These are phyloP conservation scores for Tolypocladium paradoxum DNA, from an alignment of 2,329 filamentous ascomycete genomes.

Conservation along the genomic window DNA sequence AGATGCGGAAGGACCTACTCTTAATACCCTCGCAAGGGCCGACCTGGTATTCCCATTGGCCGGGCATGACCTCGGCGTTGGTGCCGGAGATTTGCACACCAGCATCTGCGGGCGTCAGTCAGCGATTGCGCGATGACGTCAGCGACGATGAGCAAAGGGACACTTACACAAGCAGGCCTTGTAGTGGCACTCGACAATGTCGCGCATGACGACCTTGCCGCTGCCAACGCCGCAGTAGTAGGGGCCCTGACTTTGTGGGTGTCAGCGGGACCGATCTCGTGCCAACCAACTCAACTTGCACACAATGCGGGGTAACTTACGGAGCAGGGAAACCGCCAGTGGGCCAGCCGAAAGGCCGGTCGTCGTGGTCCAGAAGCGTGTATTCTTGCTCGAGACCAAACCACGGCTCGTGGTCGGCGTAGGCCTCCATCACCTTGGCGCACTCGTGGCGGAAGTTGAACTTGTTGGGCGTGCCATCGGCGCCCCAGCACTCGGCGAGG, in stretches of 20 bases:
- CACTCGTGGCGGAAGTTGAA: slow-evolving; percentile 96
- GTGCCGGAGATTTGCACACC: slow-evolving; percentile 92
- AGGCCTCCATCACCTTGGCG: slow-evolving; percentile 77
- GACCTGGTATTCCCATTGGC: slow-evolving; percentile 97
- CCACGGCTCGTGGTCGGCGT: slow-evolving; percentile 80
- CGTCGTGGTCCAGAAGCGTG: slow-evolving; percentile 63
- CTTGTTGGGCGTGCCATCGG: slow-evolving; percentile 92
- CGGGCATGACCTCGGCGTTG: slow-evolving; percentile 78
- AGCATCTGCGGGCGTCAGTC: slow-evolving; percentile 34
- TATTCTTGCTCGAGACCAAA: slow-evolving; percentile 98
- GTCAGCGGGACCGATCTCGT: slow-evolving; percentile 6
- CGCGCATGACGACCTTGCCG: slow-evolving; percentile 94
- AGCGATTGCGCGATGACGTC: not conserved
- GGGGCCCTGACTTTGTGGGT: slow-evolving; percentile 20
- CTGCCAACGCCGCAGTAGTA: slow-evolving; percentile 83
- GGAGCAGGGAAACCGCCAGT: slow-evolving; percentile 76
- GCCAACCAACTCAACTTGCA: no score
- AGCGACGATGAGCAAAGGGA: no score
- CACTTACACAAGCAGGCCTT: slow-evolving; percentile 54
- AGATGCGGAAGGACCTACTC: slow-evolving; percentile 39
- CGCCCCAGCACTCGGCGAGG: slow-evolving; percentile 87
- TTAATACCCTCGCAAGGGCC: slow-evolving; percentile 80
- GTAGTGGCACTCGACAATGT: slow-evolving; percentile 71
- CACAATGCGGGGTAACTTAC: slow-evolving; percentile 9
- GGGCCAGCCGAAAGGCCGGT: slow-evolving; percentile 72